Evolutionary conservation across 306 rosid genomes (phyloP).

Genomic region (Lathyrus aphaca): DNA sequence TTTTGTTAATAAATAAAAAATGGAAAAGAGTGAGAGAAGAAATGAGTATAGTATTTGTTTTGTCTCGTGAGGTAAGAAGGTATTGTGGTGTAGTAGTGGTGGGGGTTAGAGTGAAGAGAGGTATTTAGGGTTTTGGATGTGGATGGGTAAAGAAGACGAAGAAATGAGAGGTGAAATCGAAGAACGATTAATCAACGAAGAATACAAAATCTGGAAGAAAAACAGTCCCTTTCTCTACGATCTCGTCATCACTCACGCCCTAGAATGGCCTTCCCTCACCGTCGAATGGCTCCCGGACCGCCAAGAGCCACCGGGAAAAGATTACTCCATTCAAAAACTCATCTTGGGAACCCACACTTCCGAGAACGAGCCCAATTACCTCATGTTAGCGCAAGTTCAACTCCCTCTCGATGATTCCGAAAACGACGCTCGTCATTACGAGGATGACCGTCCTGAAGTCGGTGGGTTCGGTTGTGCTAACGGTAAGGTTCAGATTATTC

Average conservation of each 20-base stretch:
- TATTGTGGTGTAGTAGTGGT: neutral
- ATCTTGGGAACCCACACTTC: conserved; percentile 94
- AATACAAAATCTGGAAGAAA: conserved; percentile 99
- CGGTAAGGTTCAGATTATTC: conserved; percentile 96
- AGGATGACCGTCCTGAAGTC: conserved; percentile 73
- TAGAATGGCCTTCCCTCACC: conserved; percentile 98
- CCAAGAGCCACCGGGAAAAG: conserved; percentile 91
- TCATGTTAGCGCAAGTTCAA: conserved; percentile 97
- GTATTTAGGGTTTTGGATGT: conserved; percentile 19
- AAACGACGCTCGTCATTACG: conserved; percentile 94
- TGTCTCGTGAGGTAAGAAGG: too few species aligned
- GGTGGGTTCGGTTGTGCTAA: conserved; percentile 94
- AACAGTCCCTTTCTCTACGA: conserved; percentile 95
- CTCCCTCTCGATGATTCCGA: conserved; percentile 91
- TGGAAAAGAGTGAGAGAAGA: neutral
- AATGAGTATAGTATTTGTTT: neutral
- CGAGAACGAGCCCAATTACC: conserved; percentile 94
- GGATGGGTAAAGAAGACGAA: conserved; percentile 94
- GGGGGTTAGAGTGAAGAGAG: neutral
- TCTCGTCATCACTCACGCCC: conserved; percentile 93
- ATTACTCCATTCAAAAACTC: conserved; percentile 91
- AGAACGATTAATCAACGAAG: conserved; percentile 91
- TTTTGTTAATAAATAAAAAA: too few species aligned
- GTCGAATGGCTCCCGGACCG: conserved; percentile 96
- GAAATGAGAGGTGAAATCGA: conserved; percentile 97